phyloP scores from a whole-genome alignment of 140 eudicot genomes.

The Erigeron philadelphicus region DNA sequence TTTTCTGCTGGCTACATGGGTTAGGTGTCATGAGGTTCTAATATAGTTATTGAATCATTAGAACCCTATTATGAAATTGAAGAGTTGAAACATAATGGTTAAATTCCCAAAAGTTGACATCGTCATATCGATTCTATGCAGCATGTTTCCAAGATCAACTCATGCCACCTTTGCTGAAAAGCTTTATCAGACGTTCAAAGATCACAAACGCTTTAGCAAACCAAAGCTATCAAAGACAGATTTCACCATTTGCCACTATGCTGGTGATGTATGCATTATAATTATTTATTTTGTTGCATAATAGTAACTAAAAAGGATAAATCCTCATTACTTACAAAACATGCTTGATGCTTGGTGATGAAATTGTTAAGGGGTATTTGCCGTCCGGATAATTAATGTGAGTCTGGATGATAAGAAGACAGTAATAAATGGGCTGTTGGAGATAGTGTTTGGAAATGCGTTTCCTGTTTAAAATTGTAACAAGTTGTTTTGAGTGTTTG shows the following conservation, averaged over 20 bases:
- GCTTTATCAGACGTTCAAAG: constrained; percentile 78
- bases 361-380: constrained; percentile 4
- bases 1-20: too few relatives aligned
- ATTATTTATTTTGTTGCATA: constrained; percentile 11
- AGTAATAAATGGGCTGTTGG: not conserved
- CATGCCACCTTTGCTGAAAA: constrained; percentile 71
- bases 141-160: constrained; percentile 95
- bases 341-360: not conserved
- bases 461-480: too few relatives aligned
- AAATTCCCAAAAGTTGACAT: constrained; percentile 14
- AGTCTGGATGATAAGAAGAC: not conserved
- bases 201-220: constrained; percentile 72
- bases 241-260: constrained; percentile 82
- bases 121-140: constrained; percentile 27
- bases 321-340: not conserved
- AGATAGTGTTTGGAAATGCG: too few relatives aligned
- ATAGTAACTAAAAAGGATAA: not conserved
- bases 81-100: not conserved
- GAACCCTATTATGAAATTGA: too few relatives aligned
- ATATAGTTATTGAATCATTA: too few relatives aligned
- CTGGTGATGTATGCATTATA: constrained; percentile 72
- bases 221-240: constrained; percentile 77
- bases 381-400: not conserved
- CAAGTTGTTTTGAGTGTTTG: too few relatives aligned
- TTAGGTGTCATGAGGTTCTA: too few relatives aligned